These are phyloP conservation scores for Sporothrix luriei DNA, from an alignment of 2,329 filamentous ascomycete species.

Conservation along the genomic window DNA sequence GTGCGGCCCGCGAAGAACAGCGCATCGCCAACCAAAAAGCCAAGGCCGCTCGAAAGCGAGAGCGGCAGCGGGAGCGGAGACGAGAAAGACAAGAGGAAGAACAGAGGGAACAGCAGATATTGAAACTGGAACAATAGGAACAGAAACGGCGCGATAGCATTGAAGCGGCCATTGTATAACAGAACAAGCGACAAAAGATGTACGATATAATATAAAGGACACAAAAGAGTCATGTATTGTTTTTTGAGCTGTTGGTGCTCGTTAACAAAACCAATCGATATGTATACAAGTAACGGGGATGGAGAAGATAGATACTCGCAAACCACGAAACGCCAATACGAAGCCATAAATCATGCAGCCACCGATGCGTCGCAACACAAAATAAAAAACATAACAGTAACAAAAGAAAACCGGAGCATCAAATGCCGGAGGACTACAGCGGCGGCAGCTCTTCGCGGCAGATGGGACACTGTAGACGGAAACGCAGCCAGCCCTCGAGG, in stretches of 20 bases:
- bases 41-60: slow-evolving; percentile 3
- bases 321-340: not conserved
- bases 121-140: not conserved
- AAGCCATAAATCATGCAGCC: not conserved
- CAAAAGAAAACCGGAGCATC: not conserved
- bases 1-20: not conserved
- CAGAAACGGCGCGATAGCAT: not conserved
- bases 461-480: slow-evolving; percentile 90
- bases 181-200: not conserved
- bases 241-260: not conserved
- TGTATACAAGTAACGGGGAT: not conserved
- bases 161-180: not conserved
- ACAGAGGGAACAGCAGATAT: not conserved
- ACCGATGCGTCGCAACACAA: not conserved
- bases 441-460: slow-evolving; percentile 88
- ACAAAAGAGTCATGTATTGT: not conserved
- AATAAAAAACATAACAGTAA: not conserved
- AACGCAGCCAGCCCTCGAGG: slow-evolving; percentile 94
- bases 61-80: not conserved
- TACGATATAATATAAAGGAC: not conserved
- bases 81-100: not conserved
- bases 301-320: not conserved
- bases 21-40: not conserved
- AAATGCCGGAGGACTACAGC: slow-evolving; percentile 54
- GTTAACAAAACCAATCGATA: not conserved